Evolutionary conservation across 2,329 filamentous ascomycete species (phyloP).

Genomic region (Fusarium transvaalense): DNA sequence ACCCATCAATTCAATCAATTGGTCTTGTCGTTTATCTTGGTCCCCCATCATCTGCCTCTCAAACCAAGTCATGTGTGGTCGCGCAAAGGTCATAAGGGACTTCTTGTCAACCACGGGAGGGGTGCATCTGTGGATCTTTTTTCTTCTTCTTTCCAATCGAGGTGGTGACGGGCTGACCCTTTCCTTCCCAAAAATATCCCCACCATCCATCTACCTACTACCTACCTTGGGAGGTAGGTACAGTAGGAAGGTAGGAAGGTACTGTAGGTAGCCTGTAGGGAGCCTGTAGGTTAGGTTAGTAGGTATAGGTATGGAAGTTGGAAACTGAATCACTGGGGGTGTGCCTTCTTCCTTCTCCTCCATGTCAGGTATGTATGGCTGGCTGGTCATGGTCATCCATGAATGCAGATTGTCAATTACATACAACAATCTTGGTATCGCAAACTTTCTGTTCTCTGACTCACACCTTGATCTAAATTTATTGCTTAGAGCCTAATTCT

Average conservation of each 20-base stretch:
- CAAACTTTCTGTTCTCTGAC: neutral
- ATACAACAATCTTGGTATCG: constrained; percentile 11
- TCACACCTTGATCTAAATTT: constrained; percentile 18
- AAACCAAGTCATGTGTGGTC: constrained; percentile 39
- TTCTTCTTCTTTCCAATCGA: constrained; percentile 1
- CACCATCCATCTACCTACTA: too few species aligned
- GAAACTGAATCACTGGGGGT: neutral
- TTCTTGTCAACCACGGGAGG: constrained; percentile 32
- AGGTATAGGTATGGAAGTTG: too few species aligned
- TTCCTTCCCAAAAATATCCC: constrained; percentile 47
- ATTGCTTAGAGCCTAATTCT: neutral
- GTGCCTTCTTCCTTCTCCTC: neutral
- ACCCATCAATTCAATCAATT: constrained; percentile 2
- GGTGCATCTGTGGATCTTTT: constrained; percentile 21
- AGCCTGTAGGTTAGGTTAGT: too few species aligned
- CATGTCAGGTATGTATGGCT: too few species aligned
- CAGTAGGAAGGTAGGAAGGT: too few species aligned
- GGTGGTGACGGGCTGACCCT: constrained; percentile 38
- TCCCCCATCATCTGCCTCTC: constrained; percentile 14
- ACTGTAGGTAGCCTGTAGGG: too few species aligned
- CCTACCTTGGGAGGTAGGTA: constrained; percentile 5
- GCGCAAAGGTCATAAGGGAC: constrained; percentile 41
- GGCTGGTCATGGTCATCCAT: too few species aligned
- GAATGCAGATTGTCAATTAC: constrained; percentile 22
- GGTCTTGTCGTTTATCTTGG: constrained; percentile 3